phyloP scores from a whole-genome alignment of 192 early-diverging fungal species.

The Haplosporangium gracile region DNA sequence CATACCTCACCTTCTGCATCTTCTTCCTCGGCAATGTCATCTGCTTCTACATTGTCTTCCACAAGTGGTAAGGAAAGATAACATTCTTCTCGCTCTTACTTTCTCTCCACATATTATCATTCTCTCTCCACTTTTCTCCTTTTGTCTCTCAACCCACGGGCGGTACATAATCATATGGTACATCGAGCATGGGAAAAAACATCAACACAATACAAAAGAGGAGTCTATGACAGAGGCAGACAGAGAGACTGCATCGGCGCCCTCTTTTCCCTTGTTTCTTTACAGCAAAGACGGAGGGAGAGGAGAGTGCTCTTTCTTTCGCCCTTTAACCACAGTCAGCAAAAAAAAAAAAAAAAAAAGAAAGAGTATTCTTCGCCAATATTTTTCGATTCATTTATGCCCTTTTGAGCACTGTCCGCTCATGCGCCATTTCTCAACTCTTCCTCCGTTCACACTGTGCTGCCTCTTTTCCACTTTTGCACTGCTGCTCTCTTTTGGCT shows the following conservation, averaged over 20 bases:
- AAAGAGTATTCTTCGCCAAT: background rate
- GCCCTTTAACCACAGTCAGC: background rate
- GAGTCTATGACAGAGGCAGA: background rate
- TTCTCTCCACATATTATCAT: background rate
- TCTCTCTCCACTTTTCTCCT: background rate
- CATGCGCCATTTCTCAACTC: background rate
- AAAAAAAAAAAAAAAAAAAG: background rate
- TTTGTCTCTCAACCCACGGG: slow-evolving; percentile 5
- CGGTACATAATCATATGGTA: background rate
- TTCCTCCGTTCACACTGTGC: background rate
- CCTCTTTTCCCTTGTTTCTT: background rate
- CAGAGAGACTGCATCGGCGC: background rate
- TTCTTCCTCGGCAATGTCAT: background rate
- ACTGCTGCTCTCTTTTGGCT: background rate
- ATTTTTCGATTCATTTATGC: background rate
- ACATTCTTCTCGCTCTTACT: background rate
- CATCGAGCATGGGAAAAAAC: background rate
- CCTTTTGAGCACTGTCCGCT: background rate
- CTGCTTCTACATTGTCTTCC: background rate
- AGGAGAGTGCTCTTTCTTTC: background rate
- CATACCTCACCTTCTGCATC: background rate
- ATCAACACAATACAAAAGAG: background rate
- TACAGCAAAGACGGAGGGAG: background rate
- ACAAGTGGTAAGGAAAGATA: background rate
- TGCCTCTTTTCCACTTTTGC: no score